Evolutionary conservation across 2,329 filamentous ascomycete genomes (phyloP), one percentile per base, ranked within the genome.

Genomic region (Teratosphaeria nubilosa): DNA sequence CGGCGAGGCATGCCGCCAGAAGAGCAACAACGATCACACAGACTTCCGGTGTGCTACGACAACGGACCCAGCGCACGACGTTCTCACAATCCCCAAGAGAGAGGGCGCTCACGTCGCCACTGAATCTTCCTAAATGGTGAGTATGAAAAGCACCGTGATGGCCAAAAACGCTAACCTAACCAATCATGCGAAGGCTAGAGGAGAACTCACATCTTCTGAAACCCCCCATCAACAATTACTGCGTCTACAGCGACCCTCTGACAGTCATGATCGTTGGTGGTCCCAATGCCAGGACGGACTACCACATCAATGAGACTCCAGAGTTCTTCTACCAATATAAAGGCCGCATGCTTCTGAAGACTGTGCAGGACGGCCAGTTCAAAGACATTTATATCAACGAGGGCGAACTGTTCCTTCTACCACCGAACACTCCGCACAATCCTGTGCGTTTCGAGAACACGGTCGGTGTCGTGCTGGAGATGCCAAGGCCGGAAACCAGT

Each of bases 271-370:
- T 96, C 67, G 91, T 99, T 62, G 94, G 94, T 71, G 94, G 94
- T 13, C 94, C 94, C 69, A 97, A 97, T 74, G 90, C 90, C 61
- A 86, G 94, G 63, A 96, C 91, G 58, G 94, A 97, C 80, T 99
- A 96, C 80, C 94, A 97, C 81, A 92, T 97, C 82, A 97, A 97
- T 80, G 79, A 85, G 68, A 97, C 92, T 0, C 86, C 94, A 13
- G 94, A 97, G 75, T 97, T 91, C 86, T 99, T 97, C 84, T 97
- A 94, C 81, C 92, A 97, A 75, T 85, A 96, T 82, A 86, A 86
- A 68, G 94, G 94, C 64, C 86, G 87, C 64, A 96, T 97, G 92
- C 80, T 94, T 59, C 86, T 99, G 66, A 95, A 95, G 72, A 88
- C 94, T 16, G 88, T 96, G 63, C 90, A 96, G 69, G 74, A 74